These are phyloP conservation scores for Paecilomyces sp. DNA, from an alignment of 2,329 filamentous ascomycete species.

Conservation along the genomic window DNA sequence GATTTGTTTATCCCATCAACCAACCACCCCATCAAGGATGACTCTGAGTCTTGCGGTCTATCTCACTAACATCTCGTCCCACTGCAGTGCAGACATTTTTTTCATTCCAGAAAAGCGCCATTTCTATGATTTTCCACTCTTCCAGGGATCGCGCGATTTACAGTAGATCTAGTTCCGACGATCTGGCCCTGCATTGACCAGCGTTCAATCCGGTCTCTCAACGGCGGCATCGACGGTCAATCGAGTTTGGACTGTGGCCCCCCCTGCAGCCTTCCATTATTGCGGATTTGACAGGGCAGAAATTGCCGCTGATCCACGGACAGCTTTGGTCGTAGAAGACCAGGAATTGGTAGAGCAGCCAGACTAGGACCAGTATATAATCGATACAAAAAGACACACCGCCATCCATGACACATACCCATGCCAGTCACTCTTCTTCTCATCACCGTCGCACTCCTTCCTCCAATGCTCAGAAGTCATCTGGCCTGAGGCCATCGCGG, in stretches of 20 bases:
- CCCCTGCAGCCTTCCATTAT: neutral
- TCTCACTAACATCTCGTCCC: neutral
- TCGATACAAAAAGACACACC: conserved; percentile 18
- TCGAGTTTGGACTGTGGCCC: neutral
- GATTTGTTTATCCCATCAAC: neutral
- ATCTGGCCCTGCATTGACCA: neutral
- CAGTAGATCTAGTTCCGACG: neutral
- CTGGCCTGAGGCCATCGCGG: conserved; percentile 18
- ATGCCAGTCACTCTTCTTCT: conserved; percentile 3
- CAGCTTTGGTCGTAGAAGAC: neutral
- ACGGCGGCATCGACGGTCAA: neutral
- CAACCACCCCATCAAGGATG: neutral
- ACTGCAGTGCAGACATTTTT: neutral
- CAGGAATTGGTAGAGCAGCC: neutral
- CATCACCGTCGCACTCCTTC: conserved; percentile 26
- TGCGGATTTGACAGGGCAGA: neutral
- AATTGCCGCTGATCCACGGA: neutral
- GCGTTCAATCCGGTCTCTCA: neutral
- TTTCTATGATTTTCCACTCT: neutral
- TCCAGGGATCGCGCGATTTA: neutral
- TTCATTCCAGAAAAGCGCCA: neutral
- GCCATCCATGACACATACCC: conserved; percentile 31
- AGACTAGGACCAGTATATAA: neutral
- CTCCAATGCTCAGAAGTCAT: conserved; percentile 21
- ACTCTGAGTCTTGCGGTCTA: neutral